Percentiles rank a stretch among this genome's conserved stretches.
Evolutionary conservation across 805 yeast genomes (phyloP).

Genomic region (Schwanniomyces occidentalis): DNA sequence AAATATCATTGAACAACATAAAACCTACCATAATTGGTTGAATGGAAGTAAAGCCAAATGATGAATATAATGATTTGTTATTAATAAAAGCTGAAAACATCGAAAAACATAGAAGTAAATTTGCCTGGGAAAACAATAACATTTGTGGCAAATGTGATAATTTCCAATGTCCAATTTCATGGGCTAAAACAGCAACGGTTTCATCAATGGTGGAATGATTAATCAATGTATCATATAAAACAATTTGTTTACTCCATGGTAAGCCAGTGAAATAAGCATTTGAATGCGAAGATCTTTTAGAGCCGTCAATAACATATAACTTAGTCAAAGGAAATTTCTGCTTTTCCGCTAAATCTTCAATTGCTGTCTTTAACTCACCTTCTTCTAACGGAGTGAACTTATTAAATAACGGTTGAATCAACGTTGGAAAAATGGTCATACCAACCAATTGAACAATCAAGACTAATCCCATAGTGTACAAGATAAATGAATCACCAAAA

Average conservation of each 20-base stretch:
- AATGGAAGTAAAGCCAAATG: slow-evolving; percentile 69
- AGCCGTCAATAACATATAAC: slow-evolving; percentile 92
- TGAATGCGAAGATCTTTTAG: slow-evolving; percentile 93
- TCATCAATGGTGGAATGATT: slow-evolving; percentile 74
- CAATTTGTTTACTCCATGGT: slow-evolving; percentile 97
- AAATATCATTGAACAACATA: slow-evolving; percentile 71
- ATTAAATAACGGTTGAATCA: slow-evolving; percentile 92
- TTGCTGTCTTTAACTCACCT: slow-evolving; percentile 80
- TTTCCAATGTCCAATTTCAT: slow-evolving; percentile 98
- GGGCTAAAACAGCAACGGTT: slow-evolving; percentile 95
- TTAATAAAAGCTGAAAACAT: slow-evolving; percentile 78
- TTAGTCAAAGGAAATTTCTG: slow-evolving; percentile 85
- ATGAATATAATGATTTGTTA: slow-evolving; percentile 72
- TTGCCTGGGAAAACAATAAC: slow-evolving; percentile 63
- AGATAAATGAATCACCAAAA: slow-evolving; percentile 79
- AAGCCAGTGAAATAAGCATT: slow-evolving; percentile 95
- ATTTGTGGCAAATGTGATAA: slow-evolving; percentile 82
- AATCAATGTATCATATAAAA: slow-evolving; percentile 87
- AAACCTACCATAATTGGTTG: slow-evolving; percentile 83
- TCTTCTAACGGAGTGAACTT: slow-evolving; percentile 86
- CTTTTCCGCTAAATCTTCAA: slow-evolving; percentile 73
- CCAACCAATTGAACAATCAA: slow-evolving; percentile 70
- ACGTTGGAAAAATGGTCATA: slow-evolving; percentile 76
- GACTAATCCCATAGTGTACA: slow-evolving; percentile 73
- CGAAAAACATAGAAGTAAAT: slow-evolving; percentile 64